Conservation (phyloP, 148 eudicot species). For the Camellia lanceoleosa region DNA sequence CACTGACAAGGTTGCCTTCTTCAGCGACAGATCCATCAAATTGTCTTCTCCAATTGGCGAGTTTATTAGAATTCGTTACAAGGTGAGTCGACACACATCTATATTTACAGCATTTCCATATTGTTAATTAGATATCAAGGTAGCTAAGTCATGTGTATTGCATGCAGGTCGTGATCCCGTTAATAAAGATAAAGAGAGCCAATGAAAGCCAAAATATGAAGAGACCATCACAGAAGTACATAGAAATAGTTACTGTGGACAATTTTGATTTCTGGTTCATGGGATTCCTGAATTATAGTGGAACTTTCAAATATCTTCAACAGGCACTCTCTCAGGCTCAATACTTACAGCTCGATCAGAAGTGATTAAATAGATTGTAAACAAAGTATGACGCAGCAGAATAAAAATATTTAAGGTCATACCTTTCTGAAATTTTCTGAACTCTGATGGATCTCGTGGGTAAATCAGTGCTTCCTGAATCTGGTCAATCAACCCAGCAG, state of each 20-base stretch:
- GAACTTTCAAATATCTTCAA: constrained; percentile 23
- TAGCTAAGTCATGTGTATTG: background rate
- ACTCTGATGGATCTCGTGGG: too few relatives aligned
- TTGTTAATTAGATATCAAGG: background rate
- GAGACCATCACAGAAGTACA: constrained; percentile 29
- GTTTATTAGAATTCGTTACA: constrained; percentile 33
- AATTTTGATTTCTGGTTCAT: constrained; percentile 41
- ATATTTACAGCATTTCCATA: background rate
- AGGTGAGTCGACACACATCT: constrained; percentile 21
- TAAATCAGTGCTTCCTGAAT: too few relatives aligned
- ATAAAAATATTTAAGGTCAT: too few relatives aligned
- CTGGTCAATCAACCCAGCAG: too few relatives aligned
- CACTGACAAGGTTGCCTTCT: constrained; percentile 40
- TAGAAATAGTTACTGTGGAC: constrained; percentile 29
- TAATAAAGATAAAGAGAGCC: constrained; percentile 23
- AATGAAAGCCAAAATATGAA: constrained; percentile 16
- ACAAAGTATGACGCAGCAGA: too few relatives aligned
- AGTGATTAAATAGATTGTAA: background rate
- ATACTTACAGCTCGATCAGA: background rate
- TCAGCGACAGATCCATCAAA: constrained; percentile 42
- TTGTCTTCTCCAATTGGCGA: constrained; percentile 29
- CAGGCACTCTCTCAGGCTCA: constrained; percentile 11
- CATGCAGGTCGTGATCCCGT: constrained; percentile 14
- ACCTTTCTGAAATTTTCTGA: too few relatives aligned
- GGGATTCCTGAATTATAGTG: constrained; percentile 30